Percentiles rank a stretch among this genome's conserved stretches.
These are phyloP conservation scores for Jaltomata sinuosa DNA, from an alignment of 257 asterid genomes.

Conservation along the genomic window DNA sequence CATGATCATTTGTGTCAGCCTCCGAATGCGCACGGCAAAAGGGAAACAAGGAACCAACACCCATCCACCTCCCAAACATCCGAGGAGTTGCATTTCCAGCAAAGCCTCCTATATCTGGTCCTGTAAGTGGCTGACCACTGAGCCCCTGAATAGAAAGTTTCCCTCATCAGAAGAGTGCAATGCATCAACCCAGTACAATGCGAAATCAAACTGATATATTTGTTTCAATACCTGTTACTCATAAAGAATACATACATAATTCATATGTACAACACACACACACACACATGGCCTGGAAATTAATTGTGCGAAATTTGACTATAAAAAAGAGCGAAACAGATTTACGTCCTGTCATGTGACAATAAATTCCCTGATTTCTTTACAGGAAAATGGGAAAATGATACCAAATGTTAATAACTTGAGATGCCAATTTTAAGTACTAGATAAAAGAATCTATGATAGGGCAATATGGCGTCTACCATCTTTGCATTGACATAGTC, in stretches of 20 bases:
- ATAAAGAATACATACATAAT: background rate
- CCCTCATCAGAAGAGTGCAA: background rate
- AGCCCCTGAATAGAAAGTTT: constrained; percentile 51
- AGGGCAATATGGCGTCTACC: background rate
- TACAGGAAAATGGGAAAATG: background rate
- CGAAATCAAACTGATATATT: background rate
- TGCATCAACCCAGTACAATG: background rate
- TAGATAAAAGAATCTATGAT: background rate
- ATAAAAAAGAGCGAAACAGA: background rate
- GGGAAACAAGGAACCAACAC: constrained; percentile 87
- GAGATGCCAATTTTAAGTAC: background rate
- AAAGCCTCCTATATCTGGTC: constrained; percentile 98
- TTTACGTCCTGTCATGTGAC: background rate
- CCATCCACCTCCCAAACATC: constrained; percentile 99
- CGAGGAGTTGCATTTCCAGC: constrained; percentile 93
- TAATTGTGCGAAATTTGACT: background rate
- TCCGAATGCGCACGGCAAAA: constrained; percentile 98
- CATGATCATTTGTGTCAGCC: constrained; percentile 65
- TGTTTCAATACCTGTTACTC: background rate
- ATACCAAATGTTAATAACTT: background rate
- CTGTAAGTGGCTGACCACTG: constrained; percentile 90
- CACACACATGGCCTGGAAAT: background rate
- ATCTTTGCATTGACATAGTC: background rate
- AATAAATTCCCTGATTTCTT: background rate
- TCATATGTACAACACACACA: background rate